Conservation (phyloP, 106 monocot genomes). For the Amphibolis antarctica region DNA sequence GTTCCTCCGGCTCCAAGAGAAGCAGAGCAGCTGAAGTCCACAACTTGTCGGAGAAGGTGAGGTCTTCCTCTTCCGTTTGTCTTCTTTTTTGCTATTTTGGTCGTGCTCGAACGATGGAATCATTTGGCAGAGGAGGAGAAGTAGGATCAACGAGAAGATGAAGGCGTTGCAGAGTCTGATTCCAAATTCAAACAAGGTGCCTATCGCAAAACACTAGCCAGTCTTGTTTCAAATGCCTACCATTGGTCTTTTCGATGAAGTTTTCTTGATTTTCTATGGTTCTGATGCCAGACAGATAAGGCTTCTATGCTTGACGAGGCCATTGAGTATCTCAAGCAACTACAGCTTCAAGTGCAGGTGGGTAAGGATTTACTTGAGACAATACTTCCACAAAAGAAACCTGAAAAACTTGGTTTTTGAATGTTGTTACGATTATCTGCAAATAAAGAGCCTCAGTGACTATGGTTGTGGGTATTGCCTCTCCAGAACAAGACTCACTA, state of each 20-base stretch:
- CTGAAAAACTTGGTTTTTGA: too few species aligned
- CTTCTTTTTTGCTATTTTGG: background rate
- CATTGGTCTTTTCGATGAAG: background rate
- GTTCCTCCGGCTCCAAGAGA: conserved; percentile 5
- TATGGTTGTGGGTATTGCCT: too few species aligned
- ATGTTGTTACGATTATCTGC: too few species aligned
- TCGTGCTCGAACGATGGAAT: background rate
- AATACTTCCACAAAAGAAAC: too few species aligned
- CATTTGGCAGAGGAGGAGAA: conserved; percentile 10
- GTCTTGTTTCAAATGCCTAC: too few species aligned
- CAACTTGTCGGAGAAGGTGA: conserved; percentile 15
- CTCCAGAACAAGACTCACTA: too few species aligned
- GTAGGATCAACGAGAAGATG: conserved; percentile 21
- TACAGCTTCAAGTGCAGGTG: conserved; percentile 59
- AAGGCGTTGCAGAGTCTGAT: conserved; percentile 17
- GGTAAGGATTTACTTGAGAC: background rate
- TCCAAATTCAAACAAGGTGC: conserved; percentile 16
- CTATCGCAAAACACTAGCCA: too few species aligned
- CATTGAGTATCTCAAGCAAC: conserved; percentile 74
- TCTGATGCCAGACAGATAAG: conserved; percentile 50
- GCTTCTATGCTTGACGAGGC: conserved; percentile 84
- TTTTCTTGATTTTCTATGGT: background rate
- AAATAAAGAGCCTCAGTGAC: too few species aligned
- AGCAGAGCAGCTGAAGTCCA: conserved; percentile 17
- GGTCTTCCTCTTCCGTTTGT: background rate